Percentiles rank a stretch among this genome's conserved stretches.
phyloP scores from a whole-genome alignment of 176 grass and related monocot genomes.

The Poa pratensis region DNA sequence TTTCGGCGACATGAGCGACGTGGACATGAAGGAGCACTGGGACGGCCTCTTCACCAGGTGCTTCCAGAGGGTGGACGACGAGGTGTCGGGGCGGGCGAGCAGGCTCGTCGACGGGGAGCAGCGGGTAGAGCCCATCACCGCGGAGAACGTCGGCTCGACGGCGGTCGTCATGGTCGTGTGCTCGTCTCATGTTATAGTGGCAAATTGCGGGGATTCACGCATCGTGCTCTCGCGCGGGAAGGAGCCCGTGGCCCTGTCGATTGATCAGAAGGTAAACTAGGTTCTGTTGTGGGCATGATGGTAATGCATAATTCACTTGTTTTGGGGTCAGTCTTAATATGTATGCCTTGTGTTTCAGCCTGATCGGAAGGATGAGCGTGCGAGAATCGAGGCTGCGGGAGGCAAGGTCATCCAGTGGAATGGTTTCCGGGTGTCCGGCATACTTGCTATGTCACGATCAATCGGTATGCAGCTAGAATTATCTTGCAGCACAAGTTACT shows the following conservation, averaged over 20 bases:
- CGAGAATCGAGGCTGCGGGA: slow-evolving; percentile 62
- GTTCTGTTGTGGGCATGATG: neutral
- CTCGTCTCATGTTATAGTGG: slow-evolving; percentile 65
- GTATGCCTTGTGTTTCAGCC: slow-evolving; percentile 50
- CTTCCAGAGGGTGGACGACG: slow-evolving; percentile 68
- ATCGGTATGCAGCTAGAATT: slow-evolving; percentile 59
- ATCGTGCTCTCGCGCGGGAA: slow-evolving; percentile 68
- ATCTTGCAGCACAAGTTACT: neutral
- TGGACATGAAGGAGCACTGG: slow-evolving; percentile 71
- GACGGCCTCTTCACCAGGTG: slow-evolving; percentile 56
- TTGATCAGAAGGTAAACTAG: slow-evolving; percentile 72
- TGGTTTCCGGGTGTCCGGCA: slow-evolving; percentile 66
- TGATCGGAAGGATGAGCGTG: slow-evolving; percentile 67
- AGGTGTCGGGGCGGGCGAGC: slow-evolving; percentile 54
- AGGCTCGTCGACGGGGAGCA: slow-evolving; percentile 29
- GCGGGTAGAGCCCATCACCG: slow-evolving; percentile 33
- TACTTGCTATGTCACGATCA: slow-evolving; percentile 83
- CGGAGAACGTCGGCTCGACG: slow-evolving; percentile 72
- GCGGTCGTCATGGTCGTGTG: slow-evolving; percentile 59
- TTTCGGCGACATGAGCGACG: slow-evolving; percentile 13
- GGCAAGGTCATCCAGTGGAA: slow-evolving; percentile 84
- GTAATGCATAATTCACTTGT: neutral
- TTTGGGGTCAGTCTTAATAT: neutral
- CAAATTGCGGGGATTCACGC: slow-evolving; percentile 77
- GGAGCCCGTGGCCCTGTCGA: slow-evolving; percentile 56